phyloP scores from a whole-genome alignment of 371 early-diverging fungal species.

The Zopfochytrium polystomum region DNA sequence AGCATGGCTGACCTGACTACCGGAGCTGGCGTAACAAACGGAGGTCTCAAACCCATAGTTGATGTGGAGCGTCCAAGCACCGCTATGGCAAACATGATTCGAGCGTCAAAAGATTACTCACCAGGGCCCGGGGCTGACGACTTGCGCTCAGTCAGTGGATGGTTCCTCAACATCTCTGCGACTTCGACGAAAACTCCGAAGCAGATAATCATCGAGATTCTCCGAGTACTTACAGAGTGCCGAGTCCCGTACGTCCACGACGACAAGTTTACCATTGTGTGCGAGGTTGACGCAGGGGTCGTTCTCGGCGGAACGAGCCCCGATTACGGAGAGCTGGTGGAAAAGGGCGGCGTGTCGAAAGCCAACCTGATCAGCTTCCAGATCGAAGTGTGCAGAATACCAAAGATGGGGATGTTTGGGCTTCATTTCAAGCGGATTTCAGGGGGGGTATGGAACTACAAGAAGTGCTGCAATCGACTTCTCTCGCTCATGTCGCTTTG shows the following conservation, averaged over 20 bases:
- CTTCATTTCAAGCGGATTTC: constrained; percentile 49
- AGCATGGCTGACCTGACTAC: no score
- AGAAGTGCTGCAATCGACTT: constrained; percentile 48
- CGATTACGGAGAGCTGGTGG: neutral
- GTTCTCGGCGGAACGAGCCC: constrained; percentile 2
- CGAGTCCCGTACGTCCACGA: constrained; percentile 15
- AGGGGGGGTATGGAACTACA: constrained; percentile 55
- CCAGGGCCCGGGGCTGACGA: constrained; percentile 24
- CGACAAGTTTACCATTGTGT: constrained; percentile 20
- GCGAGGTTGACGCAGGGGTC: constrained; percentile 34
- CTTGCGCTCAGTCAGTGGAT: constrained; percentile 43
- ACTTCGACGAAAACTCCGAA: constrained; percentile 39
- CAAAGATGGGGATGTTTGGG: constrained; percentile 35
- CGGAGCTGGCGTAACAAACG: no score
- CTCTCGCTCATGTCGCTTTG: constrained; percentile 27
- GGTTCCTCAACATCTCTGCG: constrained; percentile 52
- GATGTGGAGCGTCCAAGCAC: no score
- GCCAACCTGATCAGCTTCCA: no score
- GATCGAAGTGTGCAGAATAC: constrained; percentile 48
- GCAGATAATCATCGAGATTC: constrained; percentile 39
- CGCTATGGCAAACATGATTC: no score
- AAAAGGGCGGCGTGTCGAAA: neutral
- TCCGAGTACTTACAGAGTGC: constrained; percentile 27
- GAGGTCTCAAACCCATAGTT: no score
- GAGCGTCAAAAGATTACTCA: no score